These are phyloP conservation scores for Clonostachys rhizophaga DNA, from an alignment of 2,329 filamentous ascomycete genomes.

Conservation along the genomic window DNA sequence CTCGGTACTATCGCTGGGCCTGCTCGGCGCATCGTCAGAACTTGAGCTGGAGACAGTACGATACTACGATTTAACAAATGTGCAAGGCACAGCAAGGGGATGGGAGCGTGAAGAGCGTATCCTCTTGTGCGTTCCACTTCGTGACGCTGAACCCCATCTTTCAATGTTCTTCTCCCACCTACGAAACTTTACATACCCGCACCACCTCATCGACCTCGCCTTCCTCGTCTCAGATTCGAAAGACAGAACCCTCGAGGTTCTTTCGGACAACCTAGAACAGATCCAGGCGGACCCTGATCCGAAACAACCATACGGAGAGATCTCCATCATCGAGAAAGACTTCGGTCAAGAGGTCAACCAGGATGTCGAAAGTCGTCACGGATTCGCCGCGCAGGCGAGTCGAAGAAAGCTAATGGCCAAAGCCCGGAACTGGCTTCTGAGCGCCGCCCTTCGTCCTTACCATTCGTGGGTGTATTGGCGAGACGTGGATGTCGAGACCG, in stretches of 20 bases:
- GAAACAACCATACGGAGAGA: constrained; percentile 85
- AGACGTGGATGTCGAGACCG: constrained; percentile 97
- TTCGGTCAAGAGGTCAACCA: constrained; percentile 98
- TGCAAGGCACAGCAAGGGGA: constrained; percentile 84
- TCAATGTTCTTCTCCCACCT: constrained; percentile 99
- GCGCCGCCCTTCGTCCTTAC: constrained; percentile 85
- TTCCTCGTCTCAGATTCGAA: constrained; percentile 98
- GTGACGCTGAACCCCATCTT: constrained; percentile 88
- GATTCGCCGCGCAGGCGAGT: constrained; percentile 91
- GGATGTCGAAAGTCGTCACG: constrained; percentile 95
- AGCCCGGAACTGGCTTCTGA: constrained; percentile 93
- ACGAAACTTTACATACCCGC: constrained; percentile 93
- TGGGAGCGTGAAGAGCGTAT: constrained; percentile 98
- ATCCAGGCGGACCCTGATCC: constrained; percentile 78
- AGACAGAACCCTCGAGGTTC: constrained; percentile 75
- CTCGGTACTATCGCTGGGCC: constrained; percentile 63
- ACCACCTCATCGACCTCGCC: constrained; percentile 91
- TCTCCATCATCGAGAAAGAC: constrained; percentile 97
- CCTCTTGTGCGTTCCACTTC: constrained; percentile 85
- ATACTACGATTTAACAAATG: constrained; percentile 92
- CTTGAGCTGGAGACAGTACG: constrained; percentile 89
- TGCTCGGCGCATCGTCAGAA: constrained; percentile 62
- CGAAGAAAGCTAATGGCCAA: constrained; percentile 97
- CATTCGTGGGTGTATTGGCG: constrained; percentile 99
- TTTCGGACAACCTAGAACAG: constrained; percentile 70